These are phyloP conservation scores for Claviceps sp. DNA, from an alignment of 2,329 filamentous ascomycete species.

Conservation along the genomic window DNA sequence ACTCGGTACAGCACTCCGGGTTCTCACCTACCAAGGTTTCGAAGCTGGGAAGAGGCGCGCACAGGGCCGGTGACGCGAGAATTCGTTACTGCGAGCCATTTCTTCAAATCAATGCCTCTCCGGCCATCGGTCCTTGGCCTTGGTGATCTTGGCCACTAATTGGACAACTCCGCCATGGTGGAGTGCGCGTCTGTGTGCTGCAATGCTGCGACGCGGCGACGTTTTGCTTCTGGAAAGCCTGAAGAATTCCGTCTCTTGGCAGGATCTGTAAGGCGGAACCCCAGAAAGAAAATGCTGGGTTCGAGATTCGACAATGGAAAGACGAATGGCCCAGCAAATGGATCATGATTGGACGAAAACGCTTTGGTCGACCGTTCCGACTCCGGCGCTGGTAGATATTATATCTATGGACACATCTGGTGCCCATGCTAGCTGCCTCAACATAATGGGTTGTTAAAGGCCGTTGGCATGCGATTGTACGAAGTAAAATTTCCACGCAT, in stretches of 20 bases:
- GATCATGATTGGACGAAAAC: not conserved
- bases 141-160: not conserved
- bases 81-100: not conserved
- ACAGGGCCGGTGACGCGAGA: conserved; percentile 1
- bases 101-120: not conserved
- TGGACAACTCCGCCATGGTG: conserved; percentile 16
- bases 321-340: not conserved
- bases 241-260: conserved; percentile 12
- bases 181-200: conserved; percentile 2
- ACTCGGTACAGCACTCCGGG: not conserved
- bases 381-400: too few relatives aligned
- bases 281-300: not conserved
- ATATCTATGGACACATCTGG: not conserved
- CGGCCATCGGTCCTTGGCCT: conserved; percentile 11
- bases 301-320: not conserved
- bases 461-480: too few relatives aligned
- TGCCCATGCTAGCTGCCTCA: too few relatives aligned
- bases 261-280: conserved; percentile 3
- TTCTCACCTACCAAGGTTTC: not conserved
- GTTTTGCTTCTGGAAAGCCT: conserved; percentile 18
- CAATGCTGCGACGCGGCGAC: not conserved
- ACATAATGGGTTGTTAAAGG: too few relatives aligned
- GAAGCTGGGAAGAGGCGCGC: not conserved
- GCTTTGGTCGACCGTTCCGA: too few relatives aligned
- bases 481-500: too few relatives aligned